Evolutionary conservation across 2,329 filamentous ascomycete genomes (phyloP).

Genomic region (Lasiodiplodia sp.): DNA sequence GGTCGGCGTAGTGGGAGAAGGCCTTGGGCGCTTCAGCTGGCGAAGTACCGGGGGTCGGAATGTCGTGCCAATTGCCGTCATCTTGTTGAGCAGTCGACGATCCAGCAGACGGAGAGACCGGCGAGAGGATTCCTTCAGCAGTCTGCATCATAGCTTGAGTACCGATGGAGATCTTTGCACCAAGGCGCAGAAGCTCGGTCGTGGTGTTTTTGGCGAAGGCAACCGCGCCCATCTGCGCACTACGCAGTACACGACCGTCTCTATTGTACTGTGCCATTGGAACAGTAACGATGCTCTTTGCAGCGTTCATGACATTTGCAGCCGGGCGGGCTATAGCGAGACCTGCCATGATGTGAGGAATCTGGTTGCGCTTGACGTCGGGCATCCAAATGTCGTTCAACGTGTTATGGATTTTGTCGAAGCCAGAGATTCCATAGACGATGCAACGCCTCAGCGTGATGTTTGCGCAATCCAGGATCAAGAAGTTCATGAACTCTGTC

Average conservation of each 20-base stretch:
- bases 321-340: constrained; percentile 88
- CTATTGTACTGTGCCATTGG: constrained; percentile 93
- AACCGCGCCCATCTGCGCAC: constrained; percentile 86
- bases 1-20: constrained; percentile 91
- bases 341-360: constrained; percentile 86
- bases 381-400: constrained; percentile 97
- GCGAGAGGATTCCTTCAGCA: constrained; percentile 78
- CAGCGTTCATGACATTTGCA: constrained; percentile 87
- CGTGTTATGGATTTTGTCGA: constrained; percentile 86
- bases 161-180: constrained; percentile 91
- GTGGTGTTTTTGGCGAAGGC: constrained; percentile 94
- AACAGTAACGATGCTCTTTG: constrained; percentile 85
- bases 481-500: constrained; percentile 98
- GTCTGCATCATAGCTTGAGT: constrained; percentile 92
- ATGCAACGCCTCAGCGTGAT: constrained; percentile 89
- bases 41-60: constrained; percentile 51
- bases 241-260: constrained; percentile 89
- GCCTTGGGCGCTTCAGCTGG: constrained; percentile 74
- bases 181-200: constrained; percentile 90
- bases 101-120: constrained; percentile 34
- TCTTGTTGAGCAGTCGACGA: constrained; percentile 28
- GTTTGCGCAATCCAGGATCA: constrained; percentile 86
- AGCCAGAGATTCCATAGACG: constrained; percentile 88
- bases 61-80: constrained; percentile 60
- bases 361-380: constrained; percentile 87